Conservation (phyloP, 2,329 filamentous ascomycete genomes). For the Fusarium hostae region DNA sequence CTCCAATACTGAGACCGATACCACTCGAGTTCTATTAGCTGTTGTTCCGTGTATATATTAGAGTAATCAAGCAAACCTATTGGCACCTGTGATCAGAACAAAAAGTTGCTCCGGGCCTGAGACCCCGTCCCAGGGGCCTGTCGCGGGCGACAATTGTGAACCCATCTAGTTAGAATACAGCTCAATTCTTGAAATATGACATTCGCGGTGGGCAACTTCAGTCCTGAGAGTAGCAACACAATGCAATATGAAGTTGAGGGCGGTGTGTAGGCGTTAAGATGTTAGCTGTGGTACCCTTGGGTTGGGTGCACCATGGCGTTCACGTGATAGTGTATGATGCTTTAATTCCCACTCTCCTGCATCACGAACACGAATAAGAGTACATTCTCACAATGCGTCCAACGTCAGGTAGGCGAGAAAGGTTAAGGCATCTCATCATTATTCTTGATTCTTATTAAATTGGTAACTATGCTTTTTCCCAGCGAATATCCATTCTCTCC, state of each 20-base stretch:
- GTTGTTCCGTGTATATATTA: not conserved
- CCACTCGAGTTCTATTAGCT: slow-evolving; percentile 67
- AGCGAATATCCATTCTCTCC: slow-evolving; percentile 19
- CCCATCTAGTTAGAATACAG: slow-evolving; percentile 20
- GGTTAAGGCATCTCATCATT: slow-evolving; percentile 14
- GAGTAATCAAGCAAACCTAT: slow-evolving; percentile 69
- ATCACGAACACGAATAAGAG: slow-evolving; percentile 38
- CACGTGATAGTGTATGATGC: slow-evolving; percentile 30
- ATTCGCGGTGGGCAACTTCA: not conserved
- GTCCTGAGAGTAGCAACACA: not conserved
- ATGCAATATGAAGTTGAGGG: not conserved
- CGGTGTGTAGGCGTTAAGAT: slow-evolving; percentile 20
- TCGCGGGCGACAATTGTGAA: slow-evolving; percentile 35
- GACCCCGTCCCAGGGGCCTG: slow-evolving; percentile 52
- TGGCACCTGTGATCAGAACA: slow-evolving; percentile 85
- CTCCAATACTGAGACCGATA: slow-evolving; percentile 84
- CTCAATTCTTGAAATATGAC: not conserved
- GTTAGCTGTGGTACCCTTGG: not conserved
- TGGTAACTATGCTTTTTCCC: slow-evolving; percentile 6
- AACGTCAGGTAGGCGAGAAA: not conserved
- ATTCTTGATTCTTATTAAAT: slow-evolving; percentile 37
- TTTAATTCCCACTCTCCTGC: slow-evolving; percentile 23
- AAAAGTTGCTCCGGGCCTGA: slow-evolving; percentile 61
- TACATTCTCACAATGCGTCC: not conserved
- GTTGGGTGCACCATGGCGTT: not conserved